Base-by-base conservation (phyloP, 306 rosid genomes). In the Dalbergia cultrata region DNA sequence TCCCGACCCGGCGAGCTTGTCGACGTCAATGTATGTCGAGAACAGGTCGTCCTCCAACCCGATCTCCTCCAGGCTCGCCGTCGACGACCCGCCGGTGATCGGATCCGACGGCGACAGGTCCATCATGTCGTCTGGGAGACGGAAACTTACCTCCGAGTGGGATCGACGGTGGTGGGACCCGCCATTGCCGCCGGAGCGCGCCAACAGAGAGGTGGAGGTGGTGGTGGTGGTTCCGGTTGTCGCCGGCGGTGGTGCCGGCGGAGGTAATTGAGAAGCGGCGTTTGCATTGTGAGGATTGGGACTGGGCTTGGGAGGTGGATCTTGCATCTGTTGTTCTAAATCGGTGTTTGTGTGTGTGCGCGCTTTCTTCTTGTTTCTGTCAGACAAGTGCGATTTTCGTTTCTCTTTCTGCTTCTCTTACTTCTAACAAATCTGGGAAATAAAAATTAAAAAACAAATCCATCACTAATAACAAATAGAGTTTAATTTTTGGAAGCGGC, bases 1-100 rank as follows among this genome's bases (percentile, higher is more conserved):
- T 10, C 84, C 89, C 3, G 76, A 88, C 4, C 47, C 60, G 50
- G 43, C 91, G 49, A 94, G 90, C 88, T 94, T 94, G 69, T 92
- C 92, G 22, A 92, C 85, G 75, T 92, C 97, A 81, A 94, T 94
- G 91, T 94, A 92, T 59, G 98, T 94, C 14, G 94, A 89, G 86
- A 94, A 94, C 3, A 94, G 85, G 86, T 94, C 98, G 6, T 90
- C 98, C 70, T 94, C 98, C 39, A 96, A 91, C 73, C 94, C 94
- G 90, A 91, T 88, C 94, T 93, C 97, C 52, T 90, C 98, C 16
- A 87, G 22, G 67, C 92, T 90, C 9, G 97, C 92, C 37, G 94
- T 87, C 7, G 93, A 88, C 11, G 92, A 93, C 50, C 97, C 97
- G 14, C 88, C 97, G 66, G 81, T 83, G 73, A 92, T 84, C 70